Base-by-base conservation (phyloP, 2,329 filamentous ascomycete species). In the Neocatenulostroma microsporum region DNA sequence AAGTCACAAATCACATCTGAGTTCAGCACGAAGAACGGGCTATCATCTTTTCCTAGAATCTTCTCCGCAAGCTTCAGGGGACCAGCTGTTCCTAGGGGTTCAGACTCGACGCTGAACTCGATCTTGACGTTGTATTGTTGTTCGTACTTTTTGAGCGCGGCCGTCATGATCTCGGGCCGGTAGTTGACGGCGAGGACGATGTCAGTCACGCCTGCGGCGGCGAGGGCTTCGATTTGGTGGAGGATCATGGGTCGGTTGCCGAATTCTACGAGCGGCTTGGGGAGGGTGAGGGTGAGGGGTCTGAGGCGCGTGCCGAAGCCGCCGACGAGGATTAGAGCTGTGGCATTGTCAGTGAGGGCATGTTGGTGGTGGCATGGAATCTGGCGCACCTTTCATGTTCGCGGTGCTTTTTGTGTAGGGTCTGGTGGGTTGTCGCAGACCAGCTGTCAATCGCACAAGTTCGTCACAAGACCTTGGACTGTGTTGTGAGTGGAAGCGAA, bases 111-210 rank as follows among this genome's bases (percentile, higher is more conserved):
- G 37, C 88, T 95, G 74, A 96, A 95, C 57, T 87, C 86, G 60
- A 96, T 96, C 59, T 84, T 88, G 67, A 98, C 83, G 62, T 86
- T 85, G 67, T 91, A 95, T 65, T 84, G 73, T 60, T 86, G 73
- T 68, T 94, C 87, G 61, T 95, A 95, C 85, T 94, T 87, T 64
- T 87, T 83, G 52, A 98, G 71, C 47, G 87, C 83, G 56, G 84
- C 82, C 57, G 94, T 88, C 91, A 98, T 96, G 53, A 96, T 78
- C 74, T 98, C 91, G 27, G 89, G 89, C 51, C 89, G 80, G 74
- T 98, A 98, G 76, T 98, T 98, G 66, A 98, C 91, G 45, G 91
- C 89, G 40, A 98, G 78, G 38, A 98, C 89, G 57, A 98, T 94
- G 69, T 96, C 88, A 45, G 86, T 96, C 49, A 96, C 91, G 62